Evolutionary conservation across 2,329 filamentous ascomycete species (phyloP), one percentile per base, ranked within the genome.

Genomic region (Hysterium pulicare): DNA sequence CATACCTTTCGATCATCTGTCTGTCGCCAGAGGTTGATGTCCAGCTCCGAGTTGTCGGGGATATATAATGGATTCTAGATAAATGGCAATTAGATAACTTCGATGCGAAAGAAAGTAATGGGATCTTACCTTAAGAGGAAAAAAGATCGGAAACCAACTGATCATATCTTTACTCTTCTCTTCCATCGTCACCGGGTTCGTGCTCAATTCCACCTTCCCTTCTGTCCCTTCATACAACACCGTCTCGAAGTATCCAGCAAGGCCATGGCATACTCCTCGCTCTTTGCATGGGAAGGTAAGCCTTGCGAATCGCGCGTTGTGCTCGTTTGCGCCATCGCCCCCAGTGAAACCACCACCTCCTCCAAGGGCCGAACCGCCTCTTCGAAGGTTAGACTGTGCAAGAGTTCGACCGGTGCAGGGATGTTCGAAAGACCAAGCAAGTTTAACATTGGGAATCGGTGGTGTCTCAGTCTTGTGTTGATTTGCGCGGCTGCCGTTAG

Each of bases 141-240:
- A 98, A 71, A 91, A 96, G 22, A 98, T 97, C 1, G 93, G 93
- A 65, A 98, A 98, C 93, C 93, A 98, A 42, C 88, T 95, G 50
- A 96, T 95, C 94, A 98, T 98, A 57, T 94, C 90, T 61, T 86
- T 86, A 74, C 90, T 95, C 79, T 97, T 97, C 44, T 74, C 73
- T 42, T 93, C 88, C 70, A 98, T 97, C 22, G 85, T 87, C 50
- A 95, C 86, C 0, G 93, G 94, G 58, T 95, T 86, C 3, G 87
- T 98, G 59, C 89, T 95, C 46, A 98, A 77, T 71, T 97, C 91
- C 4, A 96, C 81, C 54, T 81, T 83, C 1, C 71, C 71, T 35
- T 63, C 55, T 38, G 42, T 61, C 51, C 66, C 78, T 53, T 77
- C 77, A 62, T 97, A 98, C 16, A 98, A 76, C n/a, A 95, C 88